Evolutionary conservation across 371 early-diverging fungal genomes (phyloP).

Genomic region (Syncephalastrum monosporum): DNA sequence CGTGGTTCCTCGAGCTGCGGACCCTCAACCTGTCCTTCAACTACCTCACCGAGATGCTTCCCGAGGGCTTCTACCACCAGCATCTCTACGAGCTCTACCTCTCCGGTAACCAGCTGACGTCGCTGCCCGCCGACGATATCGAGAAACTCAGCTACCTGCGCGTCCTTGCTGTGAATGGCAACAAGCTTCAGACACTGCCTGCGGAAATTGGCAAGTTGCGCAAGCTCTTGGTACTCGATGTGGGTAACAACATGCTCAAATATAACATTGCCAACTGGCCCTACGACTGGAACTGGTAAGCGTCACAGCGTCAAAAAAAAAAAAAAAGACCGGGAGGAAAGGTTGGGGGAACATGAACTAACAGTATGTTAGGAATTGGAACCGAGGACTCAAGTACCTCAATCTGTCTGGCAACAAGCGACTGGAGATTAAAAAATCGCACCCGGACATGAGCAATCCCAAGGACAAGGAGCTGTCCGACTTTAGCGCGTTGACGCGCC

Average conservation of each 20-base stretch:
- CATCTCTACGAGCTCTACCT: slow-evolving; percentile 76
- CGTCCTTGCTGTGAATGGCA: slow-evolving; percentile 84
- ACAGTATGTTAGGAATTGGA: slow-evolving; percentile 74
- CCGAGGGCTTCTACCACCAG: slow-evolving; percentile 49
- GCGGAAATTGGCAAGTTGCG: slow-evolving; percentile 86
- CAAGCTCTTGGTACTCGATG: slow-evolving; percentile 76
- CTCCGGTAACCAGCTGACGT: slow-evolving; percentile 83
- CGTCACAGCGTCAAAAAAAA: not conserved
- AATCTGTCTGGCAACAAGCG: slow-evolving; percentile 91
- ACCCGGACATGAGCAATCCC: slow-evolving; percentile 37
- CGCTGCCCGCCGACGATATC: slow-evolving; percentile 85
- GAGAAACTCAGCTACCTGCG: slow-evolving; percentile 69
- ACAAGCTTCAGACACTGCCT: slow-evolving; percentile 88
- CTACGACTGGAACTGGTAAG: slow-evolving; percentile 94
- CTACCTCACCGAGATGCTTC: slow-evolving; percentile 77
- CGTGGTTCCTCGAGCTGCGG: slow-evolving; percentile 69
- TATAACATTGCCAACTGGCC: slow-evolving; percentile 96
- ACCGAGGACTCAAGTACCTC: slow-evolving; percentile 81
- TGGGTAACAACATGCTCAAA: slow-evolving; percentile 84
- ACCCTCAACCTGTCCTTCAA: slow-evolving; percentile 86
- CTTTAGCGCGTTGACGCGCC: slow-evolving; percentile 71
- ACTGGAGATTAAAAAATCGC: slow-evolving; percentile 79
- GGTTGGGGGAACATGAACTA: not conserved
- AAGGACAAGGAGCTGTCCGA: slow-evolving; percentile 68
- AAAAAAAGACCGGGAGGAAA: not conserved